A percentile compares a stretch with the other conserved stretches of the same genome.
Evolutionary conservation across 768 basidiomycete species (phyloP).

Genomic region (Rhodocollybia butyracea): DNA sequence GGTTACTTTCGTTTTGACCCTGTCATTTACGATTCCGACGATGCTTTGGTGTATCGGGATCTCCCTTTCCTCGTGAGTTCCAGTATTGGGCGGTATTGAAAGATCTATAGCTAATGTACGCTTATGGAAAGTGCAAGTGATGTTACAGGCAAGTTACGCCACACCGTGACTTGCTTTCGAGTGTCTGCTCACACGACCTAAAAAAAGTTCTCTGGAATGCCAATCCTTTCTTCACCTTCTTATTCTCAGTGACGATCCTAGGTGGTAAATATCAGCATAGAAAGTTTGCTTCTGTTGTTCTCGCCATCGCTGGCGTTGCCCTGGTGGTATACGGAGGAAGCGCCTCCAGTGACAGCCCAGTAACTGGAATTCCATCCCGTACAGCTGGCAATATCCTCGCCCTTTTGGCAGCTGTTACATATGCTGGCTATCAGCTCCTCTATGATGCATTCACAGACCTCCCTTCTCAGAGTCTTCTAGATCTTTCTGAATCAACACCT

Average conservation of each 20-base stretch:
- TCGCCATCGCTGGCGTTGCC: background rate
- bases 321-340: background rate
- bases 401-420: background rate
- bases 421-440: background rate
- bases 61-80: background rate
- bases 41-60: background rate
- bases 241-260: background rate
- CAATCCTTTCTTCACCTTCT: background rate
- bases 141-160: background rate
- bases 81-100: background rate
- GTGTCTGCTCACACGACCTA: background rate
- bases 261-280: background rate
- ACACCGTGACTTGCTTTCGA: background rate
- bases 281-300: background rate
- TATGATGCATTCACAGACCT: background rate
- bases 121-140: conserved; percentile 1
- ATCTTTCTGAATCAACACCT: background rate
- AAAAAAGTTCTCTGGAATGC: background rate
- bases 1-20: background rate
- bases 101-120: background rate
- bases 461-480: background rate
- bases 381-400: background rate
- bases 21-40: background rate
- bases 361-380: background rate
- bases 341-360: background rate